These are phyloP conservation scores for Aspergillus udagawae DNA, from an alignment of 2,329 filamentous ascomycete species.

Conservation along the genomic window DNA sequence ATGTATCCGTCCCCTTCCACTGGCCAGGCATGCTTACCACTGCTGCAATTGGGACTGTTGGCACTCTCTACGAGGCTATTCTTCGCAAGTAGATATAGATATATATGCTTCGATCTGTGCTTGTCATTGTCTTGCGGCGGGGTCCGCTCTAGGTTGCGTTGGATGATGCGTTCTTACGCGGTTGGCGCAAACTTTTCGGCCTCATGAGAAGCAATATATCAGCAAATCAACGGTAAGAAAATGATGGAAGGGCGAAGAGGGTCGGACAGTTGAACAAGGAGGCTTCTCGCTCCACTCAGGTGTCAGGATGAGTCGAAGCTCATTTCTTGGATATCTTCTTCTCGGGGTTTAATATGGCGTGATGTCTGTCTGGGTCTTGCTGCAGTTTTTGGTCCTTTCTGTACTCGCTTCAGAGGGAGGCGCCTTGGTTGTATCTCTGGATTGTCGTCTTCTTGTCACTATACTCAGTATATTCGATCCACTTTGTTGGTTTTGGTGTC, in stretches of 20 bases:
- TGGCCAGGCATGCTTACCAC: constrained; percentile 39
- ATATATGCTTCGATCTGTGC: neutral
- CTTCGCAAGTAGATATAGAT: constrained; percentile 32
- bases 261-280: neutral
- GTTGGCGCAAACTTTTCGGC: neutral
- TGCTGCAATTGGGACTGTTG: constrained; percentile 38
- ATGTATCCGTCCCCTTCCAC: constrained; percentile 36
- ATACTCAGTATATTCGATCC: neutral
- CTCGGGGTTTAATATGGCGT: constrained; percentile 9
- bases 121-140: constrained; percentile 2
- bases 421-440: neutral
- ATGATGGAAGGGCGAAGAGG: neutral
- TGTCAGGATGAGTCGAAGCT: neutral
- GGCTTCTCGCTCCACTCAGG: neutral
- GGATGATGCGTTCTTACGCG: neutral
- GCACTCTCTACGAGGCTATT: constrained; percentile 46
- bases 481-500: constrained; percentile 5
- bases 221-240: neutral
- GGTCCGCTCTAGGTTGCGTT: neutral
- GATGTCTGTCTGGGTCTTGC: constrained; percentile 3
- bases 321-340: constrained; percentile 9
- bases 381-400: neutral
- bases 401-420: neutral
- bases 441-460: neutral
- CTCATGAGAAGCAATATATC: neutral